Evolutionary conservation across 1,284 basidiomycete species (phyloP).

Genomic region (Sphagnurus paluster): DNA sequence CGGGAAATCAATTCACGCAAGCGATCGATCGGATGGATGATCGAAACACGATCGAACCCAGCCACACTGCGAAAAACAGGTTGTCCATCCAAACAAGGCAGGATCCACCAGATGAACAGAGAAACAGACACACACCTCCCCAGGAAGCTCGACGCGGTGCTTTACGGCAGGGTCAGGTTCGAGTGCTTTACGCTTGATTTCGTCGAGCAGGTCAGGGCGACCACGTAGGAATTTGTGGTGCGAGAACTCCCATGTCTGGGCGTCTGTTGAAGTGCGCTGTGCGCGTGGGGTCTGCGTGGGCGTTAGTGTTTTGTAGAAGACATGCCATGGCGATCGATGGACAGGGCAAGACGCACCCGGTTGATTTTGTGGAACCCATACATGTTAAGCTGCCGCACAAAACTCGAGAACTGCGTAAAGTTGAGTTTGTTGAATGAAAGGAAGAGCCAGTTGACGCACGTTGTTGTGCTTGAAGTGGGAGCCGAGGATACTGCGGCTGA

Average conservation of each 20-base stretch:
- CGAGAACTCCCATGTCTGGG: conserved; percentile 88
- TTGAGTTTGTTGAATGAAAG: neutral
- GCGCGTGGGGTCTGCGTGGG: conserved; percentile 72
- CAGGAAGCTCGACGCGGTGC: conserved; percentile 73
- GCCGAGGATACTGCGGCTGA: conserved; percentile 77
- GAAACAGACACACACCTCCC: conserved; percentile 51
- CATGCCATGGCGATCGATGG: neutral
- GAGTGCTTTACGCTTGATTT: conserved; percentile 83
- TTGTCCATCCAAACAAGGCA: too few species aligned
- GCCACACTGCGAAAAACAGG: neutral
- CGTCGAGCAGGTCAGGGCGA: conserved; percentile 80
- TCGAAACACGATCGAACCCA: conserved; percentile 1
- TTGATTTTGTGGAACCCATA: conserved; percentile 87
- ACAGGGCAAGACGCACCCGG: conserved; percentile 42
- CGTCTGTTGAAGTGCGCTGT: conserved; percentile 75
- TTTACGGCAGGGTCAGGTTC: conserved; percentile 70
- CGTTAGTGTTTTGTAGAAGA: neutral
- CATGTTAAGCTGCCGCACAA: conserved; percentile 91
- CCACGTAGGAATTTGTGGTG: conserved; percentile 85
- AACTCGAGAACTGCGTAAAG: conserved; percentile 72
- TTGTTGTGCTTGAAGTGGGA: conserved; percentile 86
- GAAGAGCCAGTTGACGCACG: conserved; percentile 40
- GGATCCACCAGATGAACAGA: conserved; percentile 2
- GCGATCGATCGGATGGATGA: conserved; percentile 3
- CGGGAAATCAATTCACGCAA: neutral